Base-by-base conservation (phyloP, 2,329 filamentous ascomycete genomes). In the Aaosphaeria pasadenensis region DNA sequence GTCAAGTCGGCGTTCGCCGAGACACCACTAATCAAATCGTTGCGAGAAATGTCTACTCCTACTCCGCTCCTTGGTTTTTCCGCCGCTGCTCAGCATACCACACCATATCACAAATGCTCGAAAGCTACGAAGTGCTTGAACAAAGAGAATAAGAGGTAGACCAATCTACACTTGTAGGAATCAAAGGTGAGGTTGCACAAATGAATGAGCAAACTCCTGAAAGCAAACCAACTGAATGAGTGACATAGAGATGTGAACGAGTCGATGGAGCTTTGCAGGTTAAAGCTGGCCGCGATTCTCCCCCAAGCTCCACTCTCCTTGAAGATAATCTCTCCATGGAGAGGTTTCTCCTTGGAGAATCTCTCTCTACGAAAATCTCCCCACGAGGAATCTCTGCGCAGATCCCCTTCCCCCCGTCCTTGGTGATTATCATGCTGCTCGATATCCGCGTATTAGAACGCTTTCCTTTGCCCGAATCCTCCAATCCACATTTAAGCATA, bases 341-440 rank as follows among this genome's bases (percentile, higher is more conserved):
- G 39, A 41, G 39, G 39, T 41, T 41, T 41, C 39, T 41, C 39
- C 39, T 11, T 28, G 39, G 39, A 41, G 39, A 41, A 36, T 36
- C 33, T 36, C 33, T 36, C 33, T 36, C 33, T 36, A 36, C 33
- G 33, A 36, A 36, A 36, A 36, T 36, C 33, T 36, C 33, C 33
- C 33, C 33, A 36, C 33, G 33, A 36, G 13, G 17, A 41, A 28
- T 41, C 39, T 41, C 39, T 41, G 11, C 39, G 4, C 39, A 28
- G 39, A 41, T 24, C 17, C 39, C 39, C 39, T 41, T 41, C 39
- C 39, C 39, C 17, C 39, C 39, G 11, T 41, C 39, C 39, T 41
- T 41, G 17, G 39, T 41, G 17, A 41, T 41, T 36, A 36, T 36
- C 33, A 36, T 36, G 33, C 33, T 36, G 33, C 33, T 36, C 33